Evolutionary conservation across 805 yeast species (phyloP).

Genomic region (Phaffomyces opuntiae): DNA sequence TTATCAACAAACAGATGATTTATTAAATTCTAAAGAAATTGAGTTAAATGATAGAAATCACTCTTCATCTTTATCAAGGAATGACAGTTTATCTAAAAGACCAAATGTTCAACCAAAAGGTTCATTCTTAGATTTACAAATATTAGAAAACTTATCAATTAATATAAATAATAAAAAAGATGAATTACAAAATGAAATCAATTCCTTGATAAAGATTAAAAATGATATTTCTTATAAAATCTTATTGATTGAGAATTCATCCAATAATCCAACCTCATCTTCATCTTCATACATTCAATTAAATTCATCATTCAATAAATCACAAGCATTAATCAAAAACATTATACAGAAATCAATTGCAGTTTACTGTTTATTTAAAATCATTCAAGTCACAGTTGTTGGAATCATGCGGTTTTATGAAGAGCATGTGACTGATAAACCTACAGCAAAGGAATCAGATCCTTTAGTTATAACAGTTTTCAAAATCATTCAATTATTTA

Average conservation of each 20-base stretch:
- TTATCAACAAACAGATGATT: constrained; percentile 13
- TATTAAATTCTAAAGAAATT: constrained; percentile 12
- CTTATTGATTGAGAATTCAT: constrained; percentile 9
- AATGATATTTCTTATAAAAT: constrained; percentile 19
- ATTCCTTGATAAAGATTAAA: constrained; percentile 16
- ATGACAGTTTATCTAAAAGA: constrained; percentile 8
- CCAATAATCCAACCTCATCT: neutral
- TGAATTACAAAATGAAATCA: constrained; percentile 14
- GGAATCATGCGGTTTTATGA: constrained; percentile 22
- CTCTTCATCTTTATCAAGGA: neutral
- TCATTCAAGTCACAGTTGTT: constrained; percentile 24
- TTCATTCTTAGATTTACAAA: constrained; percentile 17
- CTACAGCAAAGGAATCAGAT: constrained; percentile 22
- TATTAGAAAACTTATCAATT: constrained; percentile 5
- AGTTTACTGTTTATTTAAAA: constrained; percentile 31
- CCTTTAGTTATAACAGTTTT: constrained; percentile 33
- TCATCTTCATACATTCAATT: neutral
- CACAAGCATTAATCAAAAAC: neutral
- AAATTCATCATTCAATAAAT: neutral
- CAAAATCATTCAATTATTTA: constrained; percentile 25
- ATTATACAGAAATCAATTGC: constrained; percentile 15
- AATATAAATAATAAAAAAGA: constrained; percentile 3
- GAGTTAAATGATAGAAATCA: constrained; percentile 9
- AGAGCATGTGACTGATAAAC: constrained; percentile 4
- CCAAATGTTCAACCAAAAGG: constrained; percentile 15